Conservation (phyloP, 179 eudicot species). For the Gypsophila paniculata region DNA sequence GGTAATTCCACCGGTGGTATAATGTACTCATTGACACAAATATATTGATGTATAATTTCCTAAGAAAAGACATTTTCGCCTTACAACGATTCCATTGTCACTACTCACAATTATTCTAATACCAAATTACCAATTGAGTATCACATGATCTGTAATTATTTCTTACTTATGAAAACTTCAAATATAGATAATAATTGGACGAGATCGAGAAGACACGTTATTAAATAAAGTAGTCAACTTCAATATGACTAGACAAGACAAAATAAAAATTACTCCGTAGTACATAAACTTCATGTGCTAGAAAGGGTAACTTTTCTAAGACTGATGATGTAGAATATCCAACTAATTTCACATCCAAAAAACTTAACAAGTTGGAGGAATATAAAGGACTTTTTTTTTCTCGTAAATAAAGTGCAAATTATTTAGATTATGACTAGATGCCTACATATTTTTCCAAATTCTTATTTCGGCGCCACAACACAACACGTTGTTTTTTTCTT, state of each 20-base stretch:
- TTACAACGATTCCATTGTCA: too few relatives aligned
- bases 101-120: too few relatives aligned
- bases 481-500: background rate
- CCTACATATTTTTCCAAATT: conserved; percentile 17
- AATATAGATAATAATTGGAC: too few relatives aligned
- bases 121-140: too few relatives aligned
- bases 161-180: too few relatives aligned
- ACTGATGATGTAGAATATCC: background rate
- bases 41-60: too few relatives aligned
- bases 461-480: conserved; percentile 12
- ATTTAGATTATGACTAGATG: conserved; percentile 28
- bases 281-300: background rate
- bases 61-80: too few relatives aligned
- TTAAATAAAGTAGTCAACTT: background rate
- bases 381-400: too few relatives aligned
- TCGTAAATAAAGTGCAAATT: background rate
- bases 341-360: conserved; percentile 17
- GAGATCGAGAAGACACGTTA: too few relatives aligned
- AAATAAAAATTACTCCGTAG: background rate
- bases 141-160: too few relatives aligned
- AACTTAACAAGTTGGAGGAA: conserved; percentile 7
- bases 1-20: too few relatives aligned
- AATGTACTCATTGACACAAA: too few relatives aligned
- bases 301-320: background rate
- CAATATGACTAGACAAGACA: conserved; percentile 7